phyloP scores from a whole-genome alignment of 192 early-diverging fungal genomes.

The Backusella australiensis region DNA sequence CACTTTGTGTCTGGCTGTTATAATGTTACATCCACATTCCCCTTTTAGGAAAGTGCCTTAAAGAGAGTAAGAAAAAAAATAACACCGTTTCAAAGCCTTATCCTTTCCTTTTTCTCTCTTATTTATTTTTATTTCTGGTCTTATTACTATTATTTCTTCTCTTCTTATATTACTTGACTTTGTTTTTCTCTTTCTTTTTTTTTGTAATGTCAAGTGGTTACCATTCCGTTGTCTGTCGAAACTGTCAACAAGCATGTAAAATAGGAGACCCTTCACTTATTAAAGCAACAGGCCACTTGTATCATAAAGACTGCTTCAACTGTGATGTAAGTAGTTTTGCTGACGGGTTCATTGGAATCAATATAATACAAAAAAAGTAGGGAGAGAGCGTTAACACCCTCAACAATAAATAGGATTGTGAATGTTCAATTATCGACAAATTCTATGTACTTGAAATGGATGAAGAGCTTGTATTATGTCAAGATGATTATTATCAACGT shows the following conservation, averaged over 20 bases:
- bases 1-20: neutral
- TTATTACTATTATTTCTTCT: neutral
- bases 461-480: slow-evolving; percentile 46
- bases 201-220: neutral
- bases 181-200: neutral
- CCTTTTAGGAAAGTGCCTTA: neutral
- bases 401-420: slow-evolving; percentile 30
- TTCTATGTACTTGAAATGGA: slow-evolving; percentile 52
- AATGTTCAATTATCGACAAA: slow-evolving; percentile 61
- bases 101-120: neutral
- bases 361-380: neutral
- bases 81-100: neutral
- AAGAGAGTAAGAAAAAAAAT: neutral
- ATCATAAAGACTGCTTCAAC: slow-evolving; percentile 22
- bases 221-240: neutral
- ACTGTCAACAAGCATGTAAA: neutral
- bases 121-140: neutral
- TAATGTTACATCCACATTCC: neutral
- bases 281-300: slow-evolving; percentile 11
- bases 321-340: slow-evolving; percentile 6
- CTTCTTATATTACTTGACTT: neutral
- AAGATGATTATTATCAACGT: slow-evolving; percentile 67
- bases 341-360: neutral
- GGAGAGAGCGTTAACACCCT: neutral
- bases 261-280: slow-evolving; percentile 4